phyloP scores from a whole-genome alignment of 495 filamentous ascomycete genomes.

The Letharia columbiana region DNA sequence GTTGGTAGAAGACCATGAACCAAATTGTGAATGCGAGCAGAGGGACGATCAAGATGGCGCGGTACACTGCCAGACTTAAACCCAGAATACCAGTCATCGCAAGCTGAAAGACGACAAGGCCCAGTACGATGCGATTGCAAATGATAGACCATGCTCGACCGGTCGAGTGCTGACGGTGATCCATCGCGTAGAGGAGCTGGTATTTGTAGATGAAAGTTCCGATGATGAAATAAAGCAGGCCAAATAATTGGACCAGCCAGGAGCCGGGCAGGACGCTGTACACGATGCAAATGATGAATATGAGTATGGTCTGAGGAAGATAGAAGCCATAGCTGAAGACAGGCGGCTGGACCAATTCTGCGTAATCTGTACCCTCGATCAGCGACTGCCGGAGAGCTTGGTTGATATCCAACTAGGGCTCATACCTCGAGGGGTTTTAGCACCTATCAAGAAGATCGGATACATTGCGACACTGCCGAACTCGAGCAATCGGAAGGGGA shows the following conservation, averaged over 20 bases:
- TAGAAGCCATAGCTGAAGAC: constrained; percentile 94
- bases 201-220: constrained; percentile 97
- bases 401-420: constrained; percentile 2
- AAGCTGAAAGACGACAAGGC: constrained; percentile 77
- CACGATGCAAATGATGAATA: constrained; percentile 89
- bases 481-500: constrained; percentile 85
- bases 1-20: constrained; percentile 68
- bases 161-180: constrained; percentile 90
- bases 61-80: constrained; percentile 57
- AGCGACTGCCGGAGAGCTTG: background rate
- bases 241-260: constrained; percentile 72
- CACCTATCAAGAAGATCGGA: constrained; percentile 65
- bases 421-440: constrained; percentile 70
- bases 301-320: constrained; percentile 81
- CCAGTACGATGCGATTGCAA: constrained; percentile 78
- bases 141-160: constrained; percentile 93
- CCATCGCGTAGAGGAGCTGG: constrained; percentile 96
- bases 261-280: constrained; percentile 85
- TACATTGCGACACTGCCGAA: constrained; percentile 82
- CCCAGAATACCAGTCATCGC: constrained; percentile 85
- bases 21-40: constrained; percentile 71
- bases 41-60: constrained; percentile 64
- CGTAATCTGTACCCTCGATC: constrained; percentile 50
- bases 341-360: constrained; percentile 72
- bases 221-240: constrained; percentile 77